Evolutionary conservation across 805 yeast genomes (phyloP), one percentile per base, ranked within the genome.

Genomic region (Kurtzmaniella fragi): DNA sequence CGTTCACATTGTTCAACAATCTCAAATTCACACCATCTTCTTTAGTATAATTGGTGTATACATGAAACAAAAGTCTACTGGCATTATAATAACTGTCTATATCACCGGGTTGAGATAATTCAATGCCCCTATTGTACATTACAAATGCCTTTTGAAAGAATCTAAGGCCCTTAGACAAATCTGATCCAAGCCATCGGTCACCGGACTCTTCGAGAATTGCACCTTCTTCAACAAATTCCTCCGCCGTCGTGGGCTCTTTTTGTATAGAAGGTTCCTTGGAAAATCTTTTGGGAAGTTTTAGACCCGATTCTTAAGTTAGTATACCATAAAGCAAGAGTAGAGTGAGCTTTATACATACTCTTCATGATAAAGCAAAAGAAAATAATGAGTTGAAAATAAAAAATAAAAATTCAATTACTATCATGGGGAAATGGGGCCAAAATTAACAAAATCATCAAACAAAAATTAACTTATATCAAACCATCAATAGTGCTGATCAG

Each of bases 111-210:
- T 33, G 7, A 30, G 36, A 35, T 26, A 50, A 38, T 17, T 39
- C 36, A 36, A 71, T 53, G 1, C 79, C 70, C 27, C 48, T 47
- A 3, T 44, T 39, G 48, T 82, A 82, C 31, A 55, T 47, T 9
- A 52, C 54, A 44, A 65, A 74, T 0, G 88, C 82, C 37, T 71
- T 61, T 46, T 80, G 81, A 53, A 81, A 83, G 46, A 82, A 82
- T 30, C 90, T 55, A 10, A 83, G 55, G 0, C 81, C 75, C 46
- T 84, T 83, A 9, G 83, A 61, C 5, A 81, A 53, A 48, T 83
- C 90, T 0, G 86, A 77, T 1, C 77, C 65, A 5, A 77, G 54
- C 88, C 89, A 84, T 34, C 90, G 56, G 50, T 83, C 90, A 0
- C 87, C 91, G n/a, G 77, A 71, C 42, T 83, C 90, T 52, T 83